A percentile compares a stretch with the other conserved stretches of the same genome.
phyloP scores from a whole-genome alignment of 768 basidiomycete species.

The Mycena galopus region DNA sequence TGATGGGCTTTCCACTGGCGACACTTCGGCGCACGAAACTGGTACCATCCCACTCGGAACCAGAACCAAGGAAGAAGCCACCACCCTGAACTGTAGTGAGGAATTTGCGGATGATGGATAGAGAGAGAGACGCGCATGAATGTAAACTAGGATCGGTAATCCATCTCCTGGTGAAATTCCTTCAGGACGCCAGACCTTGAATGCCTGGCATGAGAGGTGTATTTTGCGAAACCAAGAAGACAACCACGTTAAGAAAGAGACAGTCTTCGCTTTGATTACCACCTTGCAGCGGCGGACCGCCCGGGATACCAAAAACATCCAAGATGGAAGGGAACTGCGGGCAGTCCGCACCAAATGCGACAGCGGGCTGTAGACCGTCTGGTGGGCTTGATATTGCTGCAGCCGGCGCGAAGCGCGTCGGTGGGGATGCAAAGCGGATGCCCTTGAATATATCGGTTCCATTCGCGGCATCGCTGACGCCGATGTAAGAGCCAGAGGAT shows the following conservation, averaged over 20 bases:
- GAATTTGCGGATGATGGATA: background rate
- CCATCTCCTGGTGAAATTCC: background rate
- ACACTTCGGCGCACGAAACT: slow-evolving; percentile 9
- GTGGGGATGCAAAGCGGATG: slow-evolving; percentile 2
- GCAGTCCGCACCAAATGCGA: slow-evolving; percentile 17
- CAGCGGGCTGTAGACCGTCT: background rate
- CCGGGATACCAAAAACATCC: background rate
- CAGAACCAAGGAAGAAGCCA: slow-evolving; percentile 1
- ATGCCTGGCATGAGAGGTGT: no score
- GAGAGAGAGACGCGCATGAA: background rate
- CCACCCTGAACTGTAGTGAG: slow-evolving; percentile 1
- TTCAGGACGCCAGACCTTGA: background rate
- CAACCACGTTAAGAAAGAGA: slow-evolving; percentile 17
- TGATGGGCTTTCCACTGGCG: background rate
- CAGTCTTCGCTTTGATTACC: slow-evolving; percentile 17
- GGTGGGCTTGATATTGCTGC: background rate
- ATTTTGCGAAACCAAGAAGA: background rate
- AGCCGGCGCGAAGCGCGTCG: slow-evolving; percentile 6
- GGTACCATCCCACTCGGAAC: slow-evolving; percentile 14
- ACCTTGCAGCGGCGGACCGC: slow-evolving; percentile 11
- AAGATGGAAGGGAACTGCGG: background rate
- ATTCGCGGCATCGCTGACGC: slow-evolving; percentile 9
- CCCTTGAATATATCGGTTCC: slow-evolving; percentile 13
- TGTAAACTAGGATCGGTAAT: background rate
- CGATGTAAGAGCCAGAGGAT: slow-evolving; percentile 11